A percentile compares a stretch with the other conserved stretches of the same genome.
Conservation (phyloP, 495 filamentous ascomycete species). For the Friedmanniomyces endolithicus region DNA sequence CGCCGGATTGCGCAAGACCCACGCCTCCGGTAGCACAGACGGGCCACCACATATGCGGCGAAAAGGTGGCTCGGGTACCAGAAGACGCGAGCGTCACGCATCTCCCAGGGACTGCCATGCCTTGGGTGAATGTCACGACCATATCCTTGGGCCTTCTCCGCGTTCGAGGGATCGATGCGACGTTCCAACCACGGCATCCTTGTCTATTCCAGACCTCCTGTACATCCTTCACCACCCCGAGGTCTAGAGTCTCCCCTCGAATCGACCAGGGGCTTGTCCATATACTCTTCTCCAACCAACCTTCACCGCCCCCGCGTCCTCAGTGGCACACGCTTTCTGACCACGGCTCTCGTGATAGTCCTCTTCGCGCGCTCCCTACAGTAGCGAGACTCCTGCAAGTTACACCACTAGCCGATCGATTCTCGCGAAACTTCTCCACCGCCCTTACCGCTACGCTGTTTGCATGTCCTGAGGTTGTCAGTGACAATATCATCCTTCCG, state of each 20-base stretch:
- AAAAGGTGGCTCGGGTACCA: not conserved
- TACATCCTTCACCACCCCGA: not conserved
- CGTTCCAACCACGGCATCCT: not conserved
- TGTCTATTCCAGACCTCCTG: not conserved
- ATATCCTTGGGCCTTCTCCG: not conserved
- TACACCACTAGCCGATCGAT: not conserved
- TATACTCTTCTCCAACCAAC: slow-evolving; percentile 1
- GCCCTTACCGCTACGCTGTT: not conserved
- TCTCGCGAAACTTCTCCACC: not conserved
- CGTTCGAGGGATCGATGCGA: not conserved
- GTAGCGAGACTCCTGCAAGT: not conserved
- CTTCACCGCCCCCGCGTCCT: slow-evolving; percentile 3
- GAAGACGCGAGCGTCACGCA: slow-evolving; percentile 4
- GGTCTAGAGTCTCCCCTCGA: not conserved
- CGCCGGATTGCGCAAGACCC: not conserved
- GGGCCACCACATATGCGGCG: slow-evolving; percentile 10
- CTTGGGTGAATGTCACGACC: not conserved
- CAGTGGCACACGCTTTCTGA: slow-evolving; percentile 4
- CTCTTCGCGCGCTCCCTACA: not conserved
- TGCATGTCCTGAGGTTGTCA: not conserved
- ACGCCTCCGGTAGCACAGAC: slow-evolving; percentile 1
- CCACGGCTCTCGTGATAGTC: not conserved
- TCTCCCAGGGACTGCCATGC: slow-evolving; percentile 1
- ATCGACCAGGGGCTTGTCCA: not conserved
- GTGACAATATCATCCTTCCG: not conserved